Percentiles rank a stretch among this genome's conserved stretches.
Conservation (phyloP, 1,284 basidiomycete species). For the Irpex rosettiformis region DNA sequence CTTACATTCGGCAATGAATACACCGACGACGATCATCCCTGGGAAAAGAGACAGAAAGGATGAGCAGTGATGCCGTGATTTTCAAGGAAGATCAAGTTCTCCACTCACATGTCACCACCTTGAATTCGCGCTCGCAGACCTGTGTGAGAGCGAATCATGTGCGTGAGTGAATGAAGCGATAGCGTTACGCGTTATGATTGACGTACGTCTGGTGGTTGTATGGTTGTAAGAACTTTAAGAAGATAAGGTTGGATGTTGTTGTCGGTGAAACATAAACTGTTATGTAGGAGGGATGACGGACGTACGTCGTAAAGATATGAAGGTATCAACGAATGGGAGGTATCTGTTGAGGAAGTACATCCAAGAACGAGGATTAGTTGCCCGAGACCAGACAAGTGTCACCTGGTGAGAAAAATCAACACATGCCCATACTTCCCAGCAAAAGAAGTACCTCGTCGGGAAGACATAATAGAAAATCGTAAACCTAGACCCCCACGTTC, state of each 20-base stretch:
- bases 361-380: slow-evolving; percentile 31
- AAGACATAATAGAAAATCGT: slow-evolving; percentile 36
- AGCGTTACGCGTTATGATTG: not conserved
- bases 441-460: slow-evolving; percentile 33
- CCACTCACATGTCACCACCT: slow-evolving; percentile 4
- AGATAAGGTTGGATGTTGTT: not conserved
- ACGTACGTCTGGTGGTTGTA: not conserved
- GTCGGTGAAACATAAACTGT: not conserved
- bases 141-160: not conserved
- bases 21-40: slow-evolving; percentile 36
- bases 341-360: slow-evolving; percentile 40
- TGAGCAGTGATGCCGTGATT: slow-evolving; percentile 19
- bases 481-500: slow-evolving; percentile 24
- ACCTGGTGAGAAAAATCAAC: slow-evolving; percentile 24
- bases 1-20: slow-evolving; percentile 35
- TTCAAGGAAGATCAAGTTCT: not conserved
- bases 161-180: not conserved
- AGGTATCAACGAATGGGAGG: slow-evolving; percentile 38
- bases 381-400: slow-evolving; percentile 34
- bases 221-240: slow-evolving; percentile 8
- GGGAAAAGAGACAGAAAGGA: slow-evolving; percentile 5
- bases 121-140: slow-evolving; percentile 4
- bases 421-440: not conserved
- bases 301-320: slow-evolving; percentile 32
- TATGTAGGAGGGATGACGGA: too few species aligned